These are phyloP conservation scores for Stachybotrys elegans DNA, from an alignment of 2,329 filamentous ascomycete genomes.

Conservation along the genomic window DNA sequence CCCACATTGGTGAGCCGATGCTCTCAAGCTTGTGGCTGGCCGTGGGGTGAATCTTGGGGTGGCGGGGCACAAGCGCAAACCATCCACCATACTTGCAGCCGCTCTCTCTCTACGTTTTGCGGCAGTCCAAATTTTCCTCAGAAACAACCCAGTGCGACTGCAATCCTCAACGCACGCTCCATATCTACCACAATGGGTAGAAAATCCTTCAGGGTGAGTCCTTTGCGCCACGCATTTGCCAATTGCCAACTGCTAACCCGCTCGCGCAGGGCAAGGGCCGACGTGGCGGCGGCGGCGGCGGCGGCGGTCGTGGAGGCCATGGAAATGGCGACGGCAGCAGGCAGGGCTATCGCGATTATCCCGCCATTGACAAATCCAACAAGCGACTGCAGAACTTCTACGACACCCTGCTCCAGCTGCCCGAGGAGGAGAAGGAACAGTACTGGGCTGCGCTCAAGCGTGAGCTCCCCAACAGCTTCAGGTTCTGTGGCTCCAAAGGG, in stretches of 20 bases:
- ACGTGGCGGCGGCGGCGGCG: slow-evolving; percentile 30
- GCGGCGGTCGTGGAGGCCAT: slow-evolving; percentile 20
- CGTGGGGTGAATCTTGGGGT: too few species aligned
- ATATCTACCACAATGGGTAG: slow-evolving; percentile 32
- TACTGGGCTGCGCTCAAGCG: slow-evolving; percentile 83
- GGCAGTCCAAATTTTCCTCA: too few species aligned
- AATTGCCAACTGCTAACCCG: slow-evolving; percentile 15
- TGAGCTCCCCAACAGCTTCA: slow-evolving; percentile 94
- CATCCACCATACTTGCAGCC: too few species aligned
- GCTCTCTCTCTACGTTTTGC: too few species aligned
- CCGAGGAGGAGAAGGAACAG: slow-evolving; percentile 68
- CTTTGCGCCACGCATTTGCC: neutral
- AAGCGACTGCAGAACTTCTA: slow-evolving; percentile 85
- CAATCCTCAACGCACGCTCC: too few species aligned
- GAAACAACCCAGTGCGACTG: too few species aligned
- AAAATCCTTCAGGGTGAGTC: slow-evolving; percentile 29
- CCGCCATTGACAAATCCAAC: slow-evolving; percentile 65
- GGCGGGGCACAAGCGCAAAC: too few species aligned
- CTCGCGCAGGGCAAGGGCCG: slow-evolving; percentile 27
- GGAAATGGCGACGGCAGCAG: slow-evolving; percentile 8
- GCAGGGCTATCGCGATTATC: slow-evolving; percentile 29
- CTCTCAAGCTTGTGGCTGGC: too few species aligned
- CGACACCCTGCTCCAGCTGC: slow-evolving; percentile 68
- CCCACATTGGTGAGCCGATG: too few species aligned
- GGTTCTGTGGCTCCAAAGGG: slow-evolving; percentile 94